Evolutionary conservation across 2,329 filamentous ascomycete genomes (phyloP).

Genomic region (Fusarium sp.): DNA sequence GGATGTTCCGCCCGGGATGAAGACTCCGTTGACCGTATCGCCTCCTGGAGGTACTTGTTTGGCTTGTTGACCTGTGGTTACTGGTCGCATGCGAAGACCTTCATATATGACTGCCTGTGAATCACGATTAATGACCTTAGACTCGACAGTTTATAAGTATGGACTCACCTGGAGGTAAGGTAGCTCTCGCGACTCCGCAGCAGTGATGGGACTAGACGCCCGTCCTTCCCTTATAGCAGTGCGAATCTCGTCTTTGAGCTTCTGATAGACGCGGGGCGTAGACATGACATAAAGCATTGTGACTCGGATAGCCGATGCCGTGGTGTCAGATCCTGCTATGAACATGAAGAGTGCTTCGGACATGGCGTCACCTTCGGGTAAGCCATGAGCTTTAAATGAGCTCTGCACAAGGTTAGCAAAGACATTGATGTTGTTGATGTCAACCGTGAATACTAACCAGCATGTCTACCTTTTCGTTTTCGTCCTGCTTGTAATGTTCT

Average conservation of each 20-base stretch:
- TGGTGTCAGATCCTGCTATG: slow-evolving; percentile 3
- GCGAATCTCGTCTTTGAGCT: slow-evolving; percentile 8
- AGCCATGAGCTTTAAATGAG: neutral
- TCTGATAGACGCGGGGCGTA: neutral
- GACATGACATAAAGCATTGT: slow-evolving; percentile 7
- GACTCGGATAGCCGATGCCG: neutral
- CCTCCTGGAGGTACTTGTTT: neutral
- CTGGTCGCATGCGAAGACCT: neutral
- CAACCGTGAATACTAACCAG: neutral
- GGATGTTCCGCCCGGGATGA: neutral
- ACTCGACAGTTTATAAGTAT: rapidly evolving
- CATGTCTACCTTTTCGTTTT: neutral
- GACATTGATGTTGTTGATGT: rapidly evolving
- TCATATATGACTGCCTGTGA: slow-evolving; percentile 7
- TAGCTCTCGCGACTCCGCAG: neutral
- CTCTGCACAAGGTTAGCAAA: neutral
- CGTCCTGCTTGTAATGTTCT: neutral
- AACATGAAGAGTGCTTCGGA: slow-evolving; percentile 3
- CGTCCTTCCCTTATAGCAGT: neutral
- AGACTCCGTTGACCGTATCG: neutral
- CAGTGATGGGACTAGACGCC: neutral
- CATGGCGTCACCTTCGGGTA: neutral
- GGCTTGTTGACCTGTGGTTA: neutral
- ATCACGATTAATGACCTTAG: too few relatives aligned
- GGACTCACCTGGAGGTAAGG: neutral